Conservation (phyloP, 768 basidiomycete genomes). For the Obba rivulosa region DNA sequence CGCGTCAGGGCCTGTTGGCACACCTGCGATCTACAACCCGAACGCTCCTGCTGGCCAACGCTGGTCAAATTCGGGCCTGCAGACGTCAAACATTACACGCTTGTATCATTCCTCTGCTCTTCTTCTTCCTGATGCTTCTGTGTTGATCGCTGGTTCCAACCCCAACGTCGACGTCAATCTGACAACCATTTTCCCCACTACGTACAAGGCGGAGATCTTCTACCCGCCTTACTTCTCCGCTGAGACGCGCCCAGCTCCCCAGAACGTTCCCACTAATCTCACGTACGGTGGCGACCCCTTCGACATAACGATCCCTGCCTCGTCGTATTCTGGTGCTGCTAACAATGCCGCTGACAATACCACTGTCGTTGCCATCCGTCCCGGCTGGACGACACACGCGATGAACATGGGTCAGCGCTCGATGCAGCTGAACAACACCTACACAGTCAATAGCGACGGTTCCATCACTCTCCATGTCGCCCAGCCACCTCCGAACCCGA, state of each 20-base stretch:
- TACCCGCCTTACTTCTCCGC: slow-evolving; percentile 87
- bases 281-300: slow-evolving; percentile 82
- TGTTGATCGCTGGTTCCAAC: slow-evolving; percentile 89
- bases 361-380: slow-evolving; percentile 74
- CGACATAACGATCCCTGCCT: slow-evolving; percentile 63
- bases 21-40: slow-evolving; percentile 83
- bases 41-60: slow-evolving; percentile 62
- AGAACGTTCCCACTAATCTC: slow-evolving; percentile 67
- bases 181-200: slow-evolving; percentile 62
- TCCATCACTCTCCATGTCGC: slow-evolving; percentile 74
- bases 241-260: slow-evolving; percentile 58
- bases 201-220: slow-evolving; percentile 81
- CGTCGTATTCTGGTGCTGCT: slow-evolving; percentile 59
- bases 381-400: slow-evolving; percentile 79
- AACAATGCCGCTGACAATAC: slow-evolving; percentile 71
- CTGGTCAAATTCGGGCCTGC: slow-evolving; percentile 67
- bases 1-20: slow-evolving; percentile 72
- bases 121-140: slow-evolving; percentile 82
- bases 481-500: slow-evolving; percentile 80
- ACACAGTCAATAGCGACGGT: slow-evolving; percentile 73
- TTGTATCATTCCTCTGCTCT: slow-evolving; percentile 91
- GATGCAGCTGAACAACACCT: slow-evolving; percentile 81
- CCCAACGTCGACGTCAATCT: slow-evolving; percentile 81
- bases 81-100: slow-evolving; percentile 60
- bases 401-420: slow-evolving; percentile 88